Conservation (phyloP, 179 eudicot species). For the Spergularia azorica region DNA sequence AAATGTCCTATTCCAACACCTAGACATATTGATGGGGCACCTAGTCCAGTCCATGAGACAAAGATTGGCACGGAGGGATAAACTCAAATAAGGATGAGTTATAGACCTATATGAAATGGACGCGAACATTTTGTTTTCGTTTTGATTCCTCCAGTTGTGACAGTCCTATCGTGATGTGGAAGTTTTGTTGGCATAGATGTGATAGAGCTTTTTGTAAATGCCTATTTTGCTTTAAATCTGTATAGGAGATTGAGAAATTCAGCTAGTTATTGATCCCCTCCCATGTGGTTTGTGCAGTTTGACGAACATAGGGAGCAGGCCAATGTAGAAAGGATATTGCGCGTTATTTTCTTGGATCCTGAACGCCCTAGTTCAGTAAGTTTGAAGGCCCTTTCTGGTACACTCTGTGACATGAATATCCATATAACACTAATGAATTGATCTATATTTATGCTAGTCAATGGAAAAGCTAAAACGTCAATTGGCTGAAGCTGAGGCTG, state of each 20-base stretch:
- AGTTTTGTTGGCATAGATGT: no score
- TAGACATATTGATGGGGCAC: no score
- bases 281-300: constrained; percentile 39
- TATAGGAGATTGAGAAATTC: neutral
- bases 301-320: constrained; percentile 76
- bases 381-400: neutral
- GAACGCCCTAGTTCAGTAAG: constrained; percentile 74
- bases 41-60: no score
- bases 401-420: neutral
- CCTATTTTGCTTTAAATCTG: no score
- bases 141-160: no score
- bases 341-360: constrained; percentile 68
- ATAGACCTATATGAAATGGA: no score
- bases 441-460: constrained; percentile 41
- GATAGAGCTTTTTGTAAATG: no score
- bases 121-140: no score
- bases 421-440: neutral
- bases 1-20: no score
- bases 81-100: no score
- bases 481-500: constrained; percentile 87
- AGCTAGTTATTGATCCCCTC: neutral
- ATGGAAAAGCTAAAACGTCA: constrained; percentile 81
- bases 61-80: no score
- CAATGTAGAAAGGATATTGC: constrained; percentile 62
- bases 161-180: no score